Evolutionary conservation across 2,329 filamentous ascomycete genomes (phyloP), one percentile per base, ranked within the genome.

Genomic region (Xylogone sp.): DNA sequence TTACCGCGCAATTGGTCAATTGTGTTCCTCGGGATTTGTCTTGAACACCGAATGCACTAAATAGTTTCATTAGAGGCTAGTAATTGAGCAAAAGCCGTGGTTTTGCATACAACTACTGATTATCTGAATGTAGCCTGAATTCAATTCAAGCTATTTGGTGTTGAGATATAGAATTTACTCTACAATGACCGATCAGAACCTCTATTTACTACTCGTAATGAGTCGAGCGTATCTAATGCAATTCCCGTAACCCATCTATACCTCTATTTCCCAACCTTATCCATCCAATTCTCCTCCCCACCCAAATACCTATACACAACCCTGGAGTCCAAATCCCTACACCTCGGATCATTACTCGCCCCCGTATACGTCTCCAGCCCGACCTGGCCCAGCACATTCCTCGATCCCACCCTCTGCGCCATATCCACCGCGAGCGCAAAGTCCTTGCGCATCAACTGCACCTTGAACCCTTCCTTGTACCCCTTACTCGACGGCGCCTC

Each of bases 401-500:
- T 69, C 16, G 76, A 71, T 0, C 75, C 79, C 3, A 82, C 73
- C 16, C 72, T 66, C 53, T 75, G 67, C n/a, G 79, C 80, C 65
- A 77, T 75, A 8, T 80, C 74, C 1, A 81, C 69, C 0, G 79
- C 81, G 19, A 84, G 62, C 1, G 69, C 68, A 52, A 84, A 76
- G 58, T 84, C 80, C 60, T 83, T 83, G 54, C 70, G 71, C 78
- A 84, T 84, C 57, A 84, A 59, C 61, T 82, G 73, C 5, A 83
- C 75, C 43, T 79, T 76, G 62, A 84, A 84, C 0, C 81, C 81
- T 2, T 76, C 75, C 50, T 72, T 65, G 46, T 71, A 70, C 3
- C 46, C 51, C 10, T 65, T 54, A 8, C 58, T 62, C 0, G 63
- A 55, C 2, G 67, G 68, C 5, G 67, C 63, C 20, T 62, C 58